Percentiles rank a stretch among this genome's conserved stretches.
Evolutionary conservation across 2,329 filamentous ascomycete genomes (phyloP).

Genomic region (Pestalotiopsis fici): DNA sequence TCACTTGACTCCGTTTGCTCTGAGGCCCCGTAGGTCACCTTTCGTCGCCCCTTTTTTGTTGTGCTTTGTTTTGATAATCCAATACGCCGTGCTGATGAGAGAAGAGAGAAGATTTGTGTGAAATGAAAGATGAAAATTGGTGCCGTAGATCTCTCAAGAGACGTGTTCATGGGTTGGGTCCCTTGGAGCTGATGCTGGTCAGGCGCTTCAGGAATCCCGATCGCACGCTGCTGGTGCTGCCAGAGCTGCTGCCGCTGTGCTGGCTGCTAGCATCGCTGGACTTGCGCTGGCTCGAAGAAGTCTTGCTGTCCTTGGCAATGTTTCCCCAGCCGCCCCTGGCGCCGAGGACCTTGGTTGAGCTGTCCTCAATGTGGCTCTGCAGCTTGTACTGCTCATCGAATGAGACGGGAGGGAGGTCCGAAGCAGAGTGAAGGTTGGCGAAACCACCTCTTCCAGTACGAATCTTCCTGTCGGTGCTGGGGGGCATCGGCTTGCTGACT

Average conservation of each 20-base stretch:
- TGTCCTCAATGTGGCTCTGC: conserved; percentile 52
- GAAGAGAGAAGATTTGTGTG: not conserved
- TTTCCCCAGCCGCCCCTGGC: conserved; percentile 68
- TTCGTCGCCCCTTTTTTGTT: conserved; percentile 5
- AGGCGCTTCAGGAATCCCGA: conserved; percentile 41
- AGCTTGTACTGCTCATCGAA: conserved; percentile 69
- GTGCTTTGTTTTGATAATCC: not conserved
- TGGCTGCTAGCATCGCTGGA: conserved; percentile 29
- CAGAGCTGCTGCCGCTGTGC: conserved; percentile 29
- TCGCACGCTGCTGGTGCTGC: conserved; percentile 26
- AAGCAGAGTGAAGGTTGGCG: conserved; percentile 59
- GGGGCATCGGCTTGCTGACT: conserved; percentile 42
- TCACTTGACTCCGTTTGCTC: conserved; percentile 27
- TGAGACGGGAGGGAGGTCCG: conserved; percentile 58
- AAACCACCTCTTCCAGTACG: conserved; percentile 68
- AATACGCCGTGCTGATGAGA: conserved; percentile 1
- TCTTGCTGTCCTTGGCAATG: conserved; percentile 30
- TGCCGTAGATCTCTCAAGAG: not conserved
- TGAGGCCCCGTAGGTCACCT: conserved; percentile 28
- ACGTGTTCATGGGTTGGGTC: conserved; percentile 29
- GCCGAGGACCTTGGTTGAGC: conserved; percentile 60
- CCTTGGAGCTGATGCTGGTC: conserved; percentile 34
- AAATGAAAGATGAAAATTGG: not conserved
- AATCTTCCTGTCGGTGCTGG: conserved; percentile 50
- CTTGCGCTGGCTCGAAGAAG: conserved; percentile 16